Evolutionary conservation across 257 asterid species (phyloP).

Genomic region (Capsicum rhomboideum): DNA sequence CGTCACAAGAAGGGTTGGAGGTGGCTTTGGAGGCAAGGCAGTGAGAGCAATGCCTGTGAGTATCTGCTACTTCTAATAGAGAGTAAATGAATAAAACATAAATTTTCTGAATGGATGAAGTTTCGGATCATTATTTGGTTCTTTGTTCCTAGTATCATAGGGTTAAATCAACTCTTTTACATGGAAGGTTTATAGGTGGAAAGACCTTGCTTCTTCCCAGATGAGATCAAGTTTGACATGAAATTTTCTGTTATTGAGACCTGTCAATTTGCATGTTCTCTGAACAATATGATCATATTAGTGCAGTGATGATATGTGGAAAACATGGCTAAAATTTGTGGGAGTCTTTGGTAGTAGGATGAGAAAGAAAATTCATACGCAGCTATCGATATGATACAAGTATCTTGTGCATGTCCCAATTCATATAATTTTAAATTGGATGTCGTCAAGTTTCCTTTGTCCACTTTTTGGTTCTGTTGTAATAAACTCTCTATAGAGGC

Average conservation of each 20-base stretch:
- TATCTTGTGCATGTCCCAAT: not conserved
- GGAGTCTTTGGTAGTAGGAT: not conserved
- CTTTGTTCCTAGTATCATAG: not conserved
- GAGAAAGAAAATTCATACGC: not conserved
- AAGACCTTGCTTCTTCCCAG: too few species aligned
- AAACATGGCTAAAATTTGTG: not conserved
- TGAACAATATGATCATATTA: not conserved
- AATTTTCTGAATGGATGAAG: too few species aligned
- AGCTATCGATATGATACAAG: not conserved
- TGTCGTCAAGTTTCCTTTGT: not conserved
- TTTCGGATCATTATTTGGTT: not conserved
- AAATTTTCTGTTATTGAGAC: not conserved
- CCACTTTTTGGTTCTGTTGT: not conserved
- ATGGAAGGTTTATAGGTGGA: not conserved
- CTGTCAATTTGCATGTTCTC: not conserved
- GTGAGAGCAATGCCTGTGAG: slow-evolving; percentile 52
- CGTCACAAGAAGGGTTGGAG: slow-evolving; percentile 69
- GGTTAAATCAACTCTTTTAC: not conserved
- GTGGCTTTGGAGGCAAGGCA: slow-evolving; percentile 86
- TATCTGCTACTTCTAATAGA: not conserved
- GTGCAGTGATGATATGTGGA: not conserved
- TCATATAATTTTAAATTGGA: not conserved
- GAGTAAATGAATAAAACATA: not conserved
- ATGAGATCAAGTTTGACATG: too few species aligned
- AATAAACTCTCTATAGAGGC: not conserved